Evolutionary conservation across 768 basidiomycete genomes (phyloP).

Genomic region (Suillus luteus): DNA sequence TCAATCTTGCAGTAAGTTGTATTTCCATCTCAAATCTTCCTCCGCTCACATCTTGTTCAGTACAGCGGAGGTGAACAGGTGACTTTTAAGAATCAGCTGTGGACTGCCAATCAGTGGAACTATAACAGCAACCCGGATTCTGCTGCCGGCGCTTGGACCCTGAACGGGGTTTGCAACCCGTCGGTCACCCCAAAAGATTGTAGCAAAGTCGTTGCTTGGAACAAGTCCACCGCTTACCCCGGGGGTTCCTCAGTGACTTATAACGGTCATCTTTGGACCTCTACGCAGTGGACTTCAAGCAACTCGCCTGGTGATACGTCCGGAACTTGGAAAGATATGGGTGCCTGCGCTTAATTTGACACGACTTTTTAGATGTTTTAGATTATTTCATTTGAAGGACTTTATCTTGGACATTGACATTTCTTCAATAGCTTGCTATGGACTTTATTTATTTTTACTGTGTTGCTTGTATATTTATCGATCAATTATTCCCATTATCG

Average conservation of each 20-base stretch:
- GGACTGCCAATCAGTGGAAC: conserved; percentile 29
- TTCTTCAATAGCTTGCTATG: background rate
- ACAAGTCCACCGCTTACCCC: conserved; percentile 18
- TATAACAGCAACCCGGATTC: conserved; percentile 22
- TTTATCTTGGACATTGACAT: background rate
- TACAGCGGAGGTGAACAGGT: conserved; percentile 26
- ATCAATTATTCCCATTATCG: background rate
- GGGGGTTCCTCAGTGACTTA: conserved; percentile 22
- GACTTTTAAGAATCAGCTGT: conserved; percentile 26
- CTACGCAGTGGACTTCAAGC: conserved; percentile 26
- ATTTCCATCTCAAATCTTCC: rapidly evolving
- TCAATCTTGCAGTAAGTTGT: conserved; percentile 22
- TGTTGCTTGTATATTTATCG: background rate
- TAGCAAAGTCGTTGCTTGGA: conserved; percentile 24
- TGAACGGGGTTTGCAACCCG: conserved; percentile 16
- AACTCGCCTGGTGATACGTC: conserved; percentile 29
- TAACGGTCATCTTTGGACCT: conserved; percentile 22
- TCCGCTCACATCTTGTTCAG: conserved; percentile 17
- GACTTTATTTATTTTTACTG: no score
- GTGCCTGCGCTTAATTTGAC: no score
- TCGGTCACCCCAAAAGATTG: conserved; percentile 28
- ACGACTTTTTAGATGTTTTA: background rate
- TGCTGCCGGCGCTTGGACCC: conserved; percentile 23
- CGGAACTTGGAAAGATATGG: conserved; percentile 27
- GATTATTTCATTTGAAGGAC: background rate